A percentile compares a stretch with the other conserved stretches of the same genome.
These are phyloP conservation scores for Gloeostereum incarnatum DNA, from an alignment of 768 basidiomycete genomes.

Conservation along the genomic window DNA sequence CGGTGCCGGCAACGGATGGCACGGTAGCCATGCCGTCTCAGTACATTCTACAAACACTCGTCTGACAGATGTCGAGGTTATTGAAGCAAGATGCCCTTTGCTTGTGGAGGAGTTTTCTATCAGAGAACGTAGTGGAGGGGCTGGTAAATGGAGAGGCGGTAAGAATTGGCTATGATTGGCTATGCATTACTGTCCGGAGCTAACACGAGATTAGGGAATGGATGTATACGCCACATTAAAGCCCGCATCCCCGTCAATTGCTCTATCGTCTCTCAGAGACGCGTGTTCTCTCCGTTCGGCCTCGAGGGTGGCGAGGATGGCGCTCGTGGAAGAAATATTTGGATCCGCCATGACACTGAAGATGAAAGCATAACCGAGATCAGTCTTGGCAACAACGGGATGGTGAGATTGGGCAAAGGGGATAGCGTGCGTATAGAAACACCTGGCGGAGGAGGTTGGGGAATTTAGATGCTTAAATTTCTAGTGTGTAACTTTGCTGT, in stretches of 20 bases:
- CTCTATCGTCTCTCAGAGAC: not conserved
- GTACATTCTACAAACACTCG: not conserved
- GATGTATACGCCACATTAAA: not conserved
- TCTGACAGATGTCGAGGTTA: slow-evolving; percentile 1
- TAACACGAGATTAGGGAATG: not conserved
- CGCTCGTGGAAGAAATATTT: not conserved
- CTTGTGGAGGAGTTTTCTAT: not conserved
- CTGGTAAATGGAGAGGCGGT: not conserved
- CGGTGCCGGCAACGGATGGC: not conserved
- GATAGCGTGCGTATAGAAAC: slow-evolving; percentile 1
- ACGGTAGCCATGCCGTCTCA: not conserved
- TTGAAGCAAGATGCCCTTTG: not conserved
- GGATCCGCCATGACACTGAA: not conserved
- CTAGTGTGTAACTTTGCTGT: too few relatives aligned
- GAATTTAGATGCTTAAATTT: too few relatives aligned
- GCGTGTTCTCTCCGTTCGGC: not conserved
- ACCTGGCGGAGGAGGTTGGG: not conserved
- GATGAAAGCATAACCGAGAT: not conserved
- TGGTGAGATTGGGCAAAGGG: not conserved
- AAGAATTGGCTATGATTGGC: not conserved
- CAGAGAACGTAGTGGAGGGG: not conserved
- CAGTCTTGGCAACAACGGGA: not conserved
- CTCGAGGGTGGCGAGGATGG: not conserved
- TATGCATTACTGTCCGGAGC: not conserved
- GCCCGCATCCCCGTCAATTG: not conserved